Base-by-base conservation (phyloP, 2,329 filamentous ascomycete species). In the Xylariaceae sp. region DNA sequence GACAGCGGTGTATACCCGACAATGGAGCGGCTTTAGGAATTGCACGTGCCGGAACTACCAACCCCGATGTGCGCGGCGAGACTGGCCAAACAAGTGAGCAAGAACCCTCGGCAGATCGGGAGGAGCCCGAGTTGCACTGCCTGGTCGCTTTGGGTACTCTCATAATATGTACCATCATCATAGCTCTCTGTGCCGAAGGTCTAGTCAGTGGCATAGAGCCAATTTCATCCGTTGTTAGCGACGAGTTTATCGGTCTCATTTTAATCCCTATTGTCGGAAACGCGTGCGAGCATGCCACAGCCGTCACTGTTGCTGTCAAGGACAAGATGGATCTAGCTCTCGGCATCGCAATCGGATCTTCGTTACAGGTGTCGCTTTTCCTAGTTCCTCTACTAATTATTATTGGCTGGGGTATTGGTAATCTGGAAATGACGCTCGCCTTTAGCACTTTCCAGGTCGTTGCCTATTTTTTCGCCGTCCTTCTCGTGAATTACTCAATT, bases 361-460 rank as follows among this genome's bases (percentile, higher is more conserved):
- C 87, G 66, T 93, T 94, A 74, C 90, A 93, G 74, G 91, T 93
- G 43, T 86, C 90, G 1, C 81, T 93, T 24, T 92, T 93, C 71
- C 81, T 93, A 47, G 91, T 91, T 7, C 90, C 90, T 0, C 76
- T 93, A 9, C 82, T 92, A 28, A 88, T 92, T 54, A 82, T 93
- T 33, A 84, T 93, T 31, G 90, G 90, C 52, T 94, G 90, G 90
- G 87, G 86, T 61, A 86, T 92, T 82, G 83, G 77, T 33, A 73
- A 83, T 60, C 86, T 88, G 60, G 80, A 86, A 1, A 94, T 94
- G 91, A 91, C 87, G 17, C 82, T 96, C 4, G 88, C 88, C 72
- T 95, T 96, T 71, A 91, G 96, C 69, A 87, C 87, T 1, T 97
- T 97, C 79, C 91, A 96, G 76, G 87, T 96, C 12, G 89, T 92